These are phyloP conservation scores for Diaporthe capsici DNA, from an alignment of 2,329 filamentous ascomycete genomes.

Conservation along the genomic window DNA sequence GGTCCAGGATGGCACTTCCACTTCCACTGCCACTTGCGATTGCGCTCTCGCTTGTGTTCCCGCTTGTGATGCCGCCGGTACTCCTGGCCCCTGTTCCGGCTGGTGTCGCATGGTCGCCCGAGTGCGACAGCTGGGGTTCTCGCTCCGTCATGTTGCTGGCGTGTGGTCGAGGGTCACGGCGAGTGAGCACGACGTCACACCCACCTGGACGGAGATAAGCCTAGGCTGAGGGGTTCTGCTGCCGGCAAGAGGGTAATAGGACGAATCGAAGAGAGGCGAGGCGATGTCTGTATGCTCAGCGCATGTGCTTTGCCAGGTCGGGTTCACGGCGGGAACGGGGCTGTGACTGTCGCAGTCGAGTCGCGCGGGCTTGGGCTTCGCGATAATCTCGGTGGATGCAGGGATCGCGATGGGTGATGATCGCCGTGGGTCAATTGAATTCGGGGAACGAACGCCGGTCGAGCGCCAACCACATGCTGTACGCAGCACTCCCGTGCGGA, in stretches of 20 bases:
- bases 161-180: background rate
- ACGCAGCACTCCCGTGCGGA: background rate
- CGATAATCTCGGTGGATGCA: slow-evolving; percentile 6
- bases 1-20: slow-evolving; percentile 24
- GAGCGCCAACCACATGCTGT: background rate
- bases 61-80: background rate
- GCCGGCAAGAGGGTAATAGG: background rate
- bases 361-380: background rate
- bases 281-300: slow-evolving; percentile 5
- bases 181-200: background rate
- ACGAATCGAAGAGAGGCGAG: background rate
- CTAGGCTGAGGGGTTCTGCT: background rate
- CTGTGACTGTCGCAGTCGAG: background rate
- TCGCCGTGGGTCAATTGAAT: slow-evolving; percentile 19
- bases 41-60: background rate
- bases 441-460: background rate
- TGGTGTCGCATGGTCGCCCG: background rate
- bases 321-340: background rate
- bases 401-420: background rate
- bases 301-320: slow-evolving; percentile 6
- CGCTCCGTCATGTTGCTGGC: slow-evolving; percentile 25
- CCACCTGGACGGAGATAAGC: background rate
- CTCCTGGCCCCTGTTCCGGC: background rate
- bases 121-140: slow-evolving; percentile 13
- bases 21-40: background rate